phyloP scores from a whole-genome alignment of 2,329 filamentous ascomycete genomes.

The Aspergillus texensis region DNA sequence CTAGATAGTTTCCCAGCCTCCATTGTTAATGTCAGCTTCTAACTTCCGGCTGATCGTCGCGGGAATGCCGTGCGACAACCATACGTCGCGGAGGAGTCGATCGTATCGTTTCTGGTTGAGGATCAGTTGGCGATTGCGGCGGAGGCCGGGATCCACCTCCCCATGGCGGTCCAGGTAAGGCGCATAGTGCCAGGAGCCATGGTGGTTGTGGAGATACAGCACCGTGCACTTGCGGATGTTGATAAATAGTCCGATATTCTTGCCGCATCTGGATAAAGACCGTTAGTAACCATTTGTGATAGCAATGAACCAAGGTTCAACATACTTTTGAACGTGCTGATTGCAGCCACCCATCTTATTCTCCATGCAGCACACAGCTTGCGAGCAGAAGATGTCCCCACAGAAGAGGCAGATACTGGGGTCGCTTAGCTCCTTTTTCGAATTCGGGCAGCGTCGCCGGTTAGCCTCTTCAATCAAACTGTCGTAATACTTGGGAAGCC shows the following conservation, averaged over 20 bases:
- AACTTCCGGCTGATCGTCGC: slow-evolving; percentile 86
- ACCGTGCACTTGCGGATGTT: slow-evolving; percentile 96
- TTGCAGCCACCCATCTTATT: slow-evolving; percentile 80
- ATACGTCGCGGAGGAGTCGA: slow-evolving; percentile 78
- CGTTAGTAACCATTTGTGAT: slow-evolving; percentile 15
- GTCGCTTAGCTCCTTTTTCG: slow-evolving; percentile 87
- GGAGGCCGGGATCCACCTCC: slow-evolving; percentile 88
- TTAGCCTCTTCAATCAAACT: slow-evolving; percentile 90
- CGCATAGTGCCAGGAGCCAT: slow-evolving; percentile 82
- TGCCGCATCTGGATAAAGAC: slow-evolving; percentile 69
- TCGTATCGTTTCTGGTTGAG: slow-evolving; percentile 95
- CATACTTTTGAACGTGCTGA: slow-evolving; percentile 84
- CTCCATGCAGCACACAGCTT: slow-evolving; percentile 82
- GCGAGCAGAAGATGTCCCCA: slow-evolving; percentile 93
- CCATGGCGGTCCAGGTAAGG: slow-evolving; percentile 96
- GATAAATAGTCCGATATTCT: slow-evolving; percentile 89
- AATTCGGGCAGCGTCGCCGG: slow-evolving; percentile 79
- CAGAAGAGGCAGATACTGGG: slow-evolving; percentile 93
- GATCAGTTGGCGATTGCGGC: slow-evolving; percentile 85
- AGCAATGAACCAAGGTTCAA: slow-evolving; percentile 1
- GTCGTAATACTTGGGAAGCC: slow-evolving; percentile 89
- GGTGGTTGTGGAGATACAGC: slow-evolving; percentile 78
- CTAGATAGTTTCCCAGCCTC: slow-evolving; percentile 81
- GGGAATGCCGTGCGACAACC: slow-evolving; percentile 83
- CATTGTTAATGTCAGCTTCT: slow-evolving; percentile 95